These are phyloP conservation scores for Fusarium luffae DNA, from an alignment of 2,329 filamentous ascomycete species.

Conservation along the genomic window DNA sequence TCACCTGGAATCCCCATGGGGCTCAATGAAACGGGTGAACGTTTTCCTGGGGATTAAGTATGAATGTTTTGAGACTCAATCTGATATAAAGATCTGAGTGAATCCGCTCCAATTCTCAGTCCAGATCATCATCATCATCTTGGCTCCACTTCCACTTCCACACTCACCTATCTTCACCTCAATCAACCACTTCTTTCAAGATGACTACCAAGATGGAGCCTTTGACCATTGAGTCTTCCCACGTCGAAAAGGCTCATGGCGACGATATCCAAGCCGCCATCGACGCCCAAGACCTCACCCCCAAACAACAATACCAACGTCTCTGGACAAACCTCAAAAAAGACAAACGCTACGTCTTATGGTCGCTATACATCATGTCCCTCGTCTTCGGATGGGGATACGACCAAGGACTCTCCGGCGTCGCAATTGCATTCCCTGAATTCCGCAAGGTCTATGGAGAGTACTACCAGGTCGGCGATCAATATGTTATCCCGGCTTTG, in stretches of 20 bases:
- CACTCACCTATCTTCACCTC: no score
- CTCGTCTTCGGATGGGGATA: slow-evolving; percentile 52
- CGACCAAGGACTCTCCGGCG: slow-evolving; percentile 51
- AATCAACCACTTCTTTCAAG: not conserved
- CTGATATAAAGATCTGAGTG: not conserved
- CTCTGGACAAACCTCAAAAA: slow-evolving; percentile 47
- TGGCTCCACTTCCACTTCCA: no score
- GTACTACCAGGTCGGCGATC: slow-evolving; percentile 47
- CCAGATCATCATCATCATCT: no score
- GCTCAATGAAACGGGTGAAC: not conserved
- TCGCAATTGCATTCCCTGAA: slow-evolving; percentile 51
- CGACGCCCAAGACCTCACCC: slow-evolving; percentile 36
- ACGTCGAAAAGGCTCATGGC: slow-evolving; percentile 11
- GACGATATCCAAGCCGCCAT: slow-evolving; percentile 20
- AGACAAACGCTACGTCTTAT: slow-evolving; percentile 44
- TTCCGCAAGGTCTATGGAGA: slow-evolving; percentile 50
- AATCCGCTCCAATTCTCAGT: not conserved
- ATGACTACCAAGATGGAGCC: slow-evolving; percentile 12
- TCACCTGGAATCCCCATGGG: not conserved
- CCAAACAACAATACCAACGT: slow-evolving; percentile 44
- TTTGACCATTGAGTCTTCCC: slow-evolving; percentile 8
- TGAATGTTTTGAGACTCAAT: no score
- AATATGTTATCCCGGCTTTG: slow-evolving; percentile 50
- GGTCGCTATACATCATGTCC: slow-evolving; percentile 47
- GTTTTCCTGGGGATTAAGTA: not conserved